These are phyloP conservation scores for Colletotrichum theobromicola DNA, from an alignment of 2,329 filamentous ascomycete genomes.

Conservation along the genomic window DNA sequence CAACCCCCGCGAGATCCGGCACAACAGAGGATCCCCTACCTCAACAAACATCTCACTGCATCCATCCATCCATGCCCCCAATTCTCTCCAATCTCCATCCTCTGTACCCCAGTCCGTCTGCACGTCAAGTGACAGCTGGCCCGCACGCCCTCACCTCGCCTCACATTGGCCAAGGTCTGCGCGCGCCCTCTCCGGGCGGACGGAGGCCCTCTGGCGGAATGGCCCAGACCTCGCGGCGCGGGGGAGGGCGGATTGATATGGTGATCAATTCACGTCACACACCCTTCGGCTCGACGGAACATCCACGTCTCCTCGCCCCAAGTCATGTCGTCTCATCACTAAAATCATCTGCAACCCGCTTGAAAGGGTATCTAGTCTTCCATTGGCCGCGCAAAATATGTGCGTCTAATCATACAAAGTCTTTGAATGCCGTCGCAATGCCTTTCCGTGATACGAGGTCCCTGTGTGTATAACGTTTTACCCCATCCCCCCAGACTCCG, in stretches of 20 bases:
- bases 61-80: background rate
- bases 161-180: background rate
- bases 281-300: background rate
- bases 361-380: slow-evolving; percentile 14
- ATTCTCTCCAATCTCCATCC: background rate
- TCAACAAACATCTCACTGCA: background rate
- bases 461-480: background rate
- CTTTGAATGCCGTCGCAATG: slow-evolving; percentile 8
- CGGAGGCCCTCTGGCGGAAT: background rate
- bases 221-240: background rate
- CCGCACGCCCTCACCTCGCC: background rate
- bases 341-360: background rate
- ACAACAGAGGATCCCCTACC: background rate
- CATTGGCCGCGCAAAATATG: slow-evolving; percentile 1
- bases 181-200: background rate
- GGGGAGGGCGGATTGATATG: background rate
- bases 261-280: background rate
- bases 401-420: slow-evolving; percentile 19
- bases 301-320: background rate
- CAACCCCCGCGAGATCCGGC: background rate
- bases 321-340: background rate
- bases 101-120: background rate
- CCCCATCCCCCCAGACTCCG: background rate
- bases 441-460: slow-evolving; percentile 2
- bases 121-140: slow-evolving; percentile 2